Base-by-base conservation (phyloP, 768 basidiomycete species). In the Crepidotus variabilis region DNA sequence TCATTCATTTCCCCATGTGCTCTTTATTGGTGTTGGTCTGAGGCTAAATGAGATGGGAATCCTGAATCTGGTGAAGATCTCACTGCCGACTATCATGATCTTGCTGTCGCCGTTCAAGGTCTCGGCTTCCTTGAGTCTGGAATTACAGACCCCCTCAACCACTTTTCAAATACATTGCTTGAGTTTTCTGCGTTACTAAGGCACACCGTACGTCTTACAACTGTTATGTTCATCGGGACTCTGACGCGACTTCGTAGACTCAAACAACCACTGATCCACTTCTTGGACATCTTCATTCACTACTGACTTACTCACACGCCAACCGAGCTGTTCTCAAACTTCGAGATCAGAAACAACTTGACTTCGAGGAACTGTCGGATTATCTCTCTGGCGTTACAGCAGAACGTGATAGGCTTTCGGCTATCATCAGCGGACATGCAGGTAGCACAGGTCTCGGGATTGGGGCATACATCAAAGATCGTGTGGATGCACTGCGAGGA, bases 121-220 rank as follows among this genome's bases (percentile, higher is more conserved):
- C 82, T 99, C 58, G 97, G 96, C 62, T 98, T 98, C 75, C 82
- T 99, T 60, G 97, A 99, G 72, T 93, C 92, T 60, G 97, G 97
- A 36, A 99, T 99, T 61, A 99, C 97, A 47, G 97, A 99, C 66
- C 95, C 94, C 0, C 75, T 99, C 62, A 96, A 96, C 66, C 88
- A 96, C 68, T 98, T 98, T 63, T 97, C 96, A 28, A 95, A 96
- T 68, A 94, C 94, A 1, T 78, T 99, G 53, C 80, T 98, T 35
- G 95, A 98, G 69, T 98, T 98, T 68, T 97, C 95, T 2, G 89
- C 93, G 0, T 73, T 96, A 20, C 71, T 95, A 36, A 86, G 93
- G 54, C 92, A 96, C 67, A 83, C 84, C 63, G 94, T 93, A 71
- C 20, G 81, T 64, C 22, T 39, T 52, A 56, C 55, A 18, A 28